These are phyloP conservation scores for Whalleya microplaca DNA, from an alignment of 2,329 filamentous ascomycete genomes.

Conservation along the genomic window DNA sequence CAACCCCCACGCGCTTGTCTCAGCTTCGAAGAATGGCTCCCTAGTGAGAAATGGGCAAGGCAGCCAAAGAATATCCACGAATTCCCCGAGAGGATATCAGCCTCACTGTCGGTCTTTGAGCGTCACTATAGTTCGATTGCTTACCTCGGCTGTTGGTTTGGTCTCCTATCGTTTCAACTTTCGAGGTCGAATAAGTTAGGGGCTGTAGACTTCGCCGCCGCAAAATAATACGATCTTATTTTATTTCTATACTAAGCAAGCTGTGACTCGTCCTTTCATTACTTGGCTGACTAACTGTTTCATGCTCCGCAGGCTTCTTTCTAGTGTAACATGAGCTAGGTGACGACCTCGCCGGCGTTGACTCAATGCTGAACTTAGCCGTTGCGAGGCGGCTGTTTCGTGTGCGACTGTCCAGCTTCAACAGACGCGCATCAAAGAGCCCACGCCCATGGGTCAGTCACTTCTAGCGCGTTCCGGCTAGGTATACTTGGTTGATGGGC, in stretches of 20 bases:
- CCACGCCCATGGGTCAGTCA: background rate
- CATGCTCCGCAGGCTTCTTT: constrained; percentile 3
- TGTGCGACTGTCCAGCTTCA: constrained; percentile 14
- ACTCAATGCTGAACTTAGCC: constrained; percentile 1
- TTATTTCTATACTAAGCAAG: constrained; percentile 1
- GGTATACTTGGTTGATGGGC: background rate
- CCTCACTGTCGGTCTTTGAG: constrained; percentile 11
- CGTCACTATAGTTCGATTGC: constrained; percentile 8
- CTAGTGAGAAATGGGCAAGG: constrained; percentile 16
- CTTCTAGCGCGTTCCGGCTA: background rate
- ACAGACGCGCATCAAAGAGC: background rate
- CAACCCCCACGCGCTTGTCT: constrained; percentile 28
- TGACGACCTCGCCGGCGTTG: background rate
- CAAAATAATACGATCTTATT: constrained; percentile 4
- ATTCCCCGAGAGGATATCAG: constrained; percentile 7
- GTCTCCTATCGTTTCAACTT: constrained; percentile 1
- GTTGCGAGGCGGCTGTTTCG: constrained; percentile 8
- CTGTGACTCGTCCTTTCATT: background rate
- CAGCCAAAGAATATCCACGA: constrained; percentile 1
- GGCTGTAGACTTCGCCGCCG: constrained; percentile 5
- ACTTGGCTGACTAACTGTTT: background rate
- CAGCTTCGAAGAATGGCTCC: constrained; percentile 18
- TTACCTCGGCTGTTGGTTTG: background rate
- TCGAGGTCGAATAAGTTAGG: background rate
- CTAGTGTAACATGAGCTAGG: constrained; percentile 7